Percentiles rank a stretch among this genome's conserved stretches.
These are phyloP conservation scores for Nemania sp. DNA, from an alignment of 2,329 filamentous ascomycete genomes.

Conservation along the genomic window DNA sequence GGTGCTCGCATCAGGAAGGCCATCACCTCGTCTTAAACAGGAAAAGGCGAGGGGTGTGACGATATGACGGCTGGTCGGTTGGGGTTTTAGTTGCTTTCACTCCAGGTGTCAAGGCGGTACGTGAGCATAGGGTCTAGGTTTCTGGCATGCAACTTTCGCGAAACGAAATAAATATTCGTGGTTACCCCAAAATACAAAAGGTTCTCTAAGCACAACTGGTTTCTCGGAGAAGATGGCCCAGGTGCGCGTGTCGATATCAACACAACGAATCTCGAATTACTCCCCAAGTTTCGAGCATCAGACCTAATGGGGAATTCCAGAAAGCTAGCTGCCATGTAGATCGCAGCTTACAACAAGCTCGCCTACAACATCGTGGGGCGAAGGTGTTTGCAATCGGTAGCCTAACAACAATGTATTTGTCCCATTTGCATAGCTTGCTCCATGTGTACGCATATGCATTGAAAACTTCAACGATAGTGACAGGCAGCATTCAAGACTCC, in stretches of 20 bases:
- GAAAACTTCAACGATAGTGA: not conserved
- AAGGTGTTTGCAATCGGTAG: conserved; percentile 24
- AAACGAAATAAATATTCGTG: conserved; percentile 49
- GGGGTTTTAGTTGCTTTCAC: conserved; percentile 53
- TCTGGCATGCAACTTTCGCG: conserved; percentile 53
- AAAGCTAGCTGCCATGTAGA: conserved; percentile 16
- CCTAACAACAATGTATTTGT: conserved; percentile 28
- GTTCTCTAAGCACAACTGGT: conserved; percentile 41
- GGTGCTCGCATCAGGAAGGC: conserved; percentile 75
- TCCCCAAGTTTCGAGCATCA: conserved; percentile 16
- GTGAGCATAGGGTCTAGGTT: conserved; percentile 54
- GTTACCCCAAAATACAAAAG: conserved; percentile 49
- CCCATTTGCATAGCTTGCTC: conserved; percentile 11
- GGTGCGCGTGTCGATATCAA: conserved; percentile 23
- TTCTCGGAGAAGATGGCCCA: conserved; percentile 29
- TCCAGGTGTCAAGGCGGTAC: conserved; percentile 55
- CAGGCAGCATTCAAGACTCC: not conserved
- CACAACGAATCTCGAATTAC: conserved; percentile 10
- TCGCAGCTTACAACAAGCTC: conserved; percentile 15
- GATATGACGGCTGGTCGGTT: conserved; percentile 47
- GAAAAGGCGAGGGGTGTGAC: conserved; percentile 43
- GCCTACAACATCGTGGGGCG: conserved; percentile 24
- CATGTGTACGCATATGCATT: conserved; percentile 10
- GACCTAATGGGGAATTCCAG: conserved; percentile 14
- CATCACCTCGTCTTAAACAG: conserved; percentile 71